Evolutionary conservation across 148 eudicot genomes (phyloP), one percentile per base, ranked within the genome.

Genomic region (Nepenthes gracilis): DNA sequence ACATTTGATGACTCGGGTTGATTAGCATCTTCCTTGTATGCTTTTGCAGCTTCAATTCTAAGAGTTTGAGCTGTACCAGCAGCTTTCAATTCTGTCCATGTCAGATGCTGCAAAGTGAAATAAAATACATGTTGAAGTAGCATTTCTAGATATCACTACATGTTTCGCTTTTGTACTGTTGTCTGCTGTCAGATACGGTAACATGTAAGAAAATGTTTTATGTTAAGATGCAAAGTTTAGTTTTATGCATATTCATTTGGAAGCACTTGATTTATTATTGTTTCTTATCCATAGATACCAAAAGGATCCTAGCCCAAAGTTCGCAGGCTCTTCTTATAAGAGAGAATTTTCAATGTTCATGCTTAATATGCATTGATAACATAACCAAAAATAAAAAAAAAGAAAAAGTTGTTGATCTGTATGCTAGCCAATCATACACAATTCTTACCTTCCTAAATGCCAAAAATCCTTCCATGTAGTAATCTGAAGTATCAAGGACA

Each of bases 31-130:
- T n/a, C 53, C 2, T 12, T n/a, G 11, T 49, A 11, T 48, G 37
- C 23, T 15, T 47, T 53, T 11, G 34, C 11, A 57, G 7, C 55
- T 4, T 36, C 33, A 1, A 9, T 35, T 9, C 15, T 14, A 6
- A 43, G 60, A 33, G 58, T n/a, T 55, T 59, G 65, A 14, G 70
- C 59, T 43, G 69, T 63, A 11, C 71, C 56, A 33, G 70, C 80
- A 47, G 72, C 67, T 50, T 36, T 67, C 13, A 77, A 40, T 33
- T 64, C 66, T 37, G 55, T 58, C 77, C 74, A 77, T 53, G 80
- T 77, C 40, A 73, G 37, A 13, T 58, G 64, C 72, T 73, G 56
- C 52, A 36, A 10, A 38, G 35, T 43, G 12, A 5, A n/a, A 14
- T 43, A 59, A 43, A 33, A 43, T 57, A 5, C 13, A 1, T 36